Base-by-base conservation (phyloP, 2,329 filamentous ascomycete species). In the Colletotrichum tofieldiae region DNA sequence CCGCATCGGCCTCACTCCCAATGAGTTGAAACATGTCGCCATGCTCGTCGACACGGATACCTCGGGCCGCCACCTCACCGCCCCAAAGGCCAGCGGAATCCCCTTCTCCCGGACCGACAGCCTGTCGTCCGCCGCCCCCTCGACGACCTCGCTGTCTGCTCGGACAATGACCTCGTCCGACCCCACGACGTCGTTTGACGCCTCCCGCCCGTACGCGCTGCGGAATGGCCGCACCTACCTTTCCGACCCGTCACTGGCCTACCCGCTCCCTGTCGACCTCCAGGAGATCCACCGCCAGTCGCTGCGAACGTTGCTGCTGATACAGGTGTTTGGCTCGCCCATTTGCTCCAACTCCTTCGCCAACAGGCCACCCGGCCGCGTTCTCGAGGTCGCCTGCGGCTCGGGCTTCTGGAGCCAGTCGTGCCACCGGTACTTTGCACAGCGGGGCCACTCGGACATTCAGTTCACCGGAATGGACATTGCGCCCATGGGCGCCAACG, bases 241-340 rank as follows among this genome's bases (percentile, higher is more conserved):
- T 75, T 91, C 93, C 79, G 94, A 97, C 78, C 85, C 88, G 11
- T 86, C 89, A 2, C 84, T 93, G 39, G 84, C 90, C 9, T 98
- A 98, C 77, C 94, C 94, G n/a, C 86, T 98, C 2, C 96, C 96
- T 49, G 93, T 93, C 83, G 96, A 98, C 83, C 88, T 98, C 51
- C 86, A 92, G 51, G 95, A 98, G 83, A 89, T 97, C 60, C 94
- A 98, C 82, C 90, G 95, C 69, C 95, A 98, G 82, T 95, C 92
- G 59, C 86, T 98, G 67, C 91, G 94, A 72, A 97, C 95, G 0
- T 87, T 97, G 75, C 88, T 98, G 74, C 87, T 95, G 63, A 92
- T 94, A 76, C 91, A 94, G 78, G 89, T 97, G 43, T 95, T 96
- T 77, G 94, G 94, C 55, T 91, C 91, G 14, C 93, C 94, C 0